phyloP scores from a whole-genome alignment of 139 green algal genomes.

The Tetradesmus obliquus region DNA sequence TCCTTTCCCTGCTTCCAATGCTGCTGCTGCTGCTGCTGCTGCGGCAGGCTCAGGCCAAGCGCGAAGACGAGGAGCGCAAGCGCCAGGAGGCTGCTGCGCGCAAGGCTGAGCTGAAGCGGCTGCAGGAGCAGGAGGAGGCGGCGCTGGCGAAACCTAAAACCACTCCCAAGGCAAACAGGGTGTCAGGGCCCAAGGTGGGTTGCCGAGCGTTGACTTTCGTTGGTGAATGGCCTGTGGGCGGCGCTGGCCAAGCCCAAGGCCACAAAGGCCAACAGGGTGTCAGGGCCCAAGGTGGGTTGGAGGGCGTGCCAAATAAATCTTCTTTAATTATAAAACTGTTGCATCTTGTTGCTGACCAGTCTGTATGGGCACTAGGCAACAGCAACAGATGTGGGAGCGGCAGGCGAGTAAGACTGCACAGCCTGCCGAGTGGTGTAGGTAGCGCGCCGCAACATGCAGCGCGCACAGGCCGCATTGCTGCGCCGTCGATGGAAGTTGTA shows the following conservation, averaged over 20 bases:
- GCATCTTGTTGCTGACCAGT: not conserved
- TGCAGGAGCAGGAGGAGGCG: conserved; percentile 74
- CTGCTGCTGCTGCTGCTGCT: not conserved
- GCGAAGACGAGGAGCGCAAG: conserved; percentile 73
- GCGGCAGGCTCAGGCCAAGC: conserved; percentile 64
- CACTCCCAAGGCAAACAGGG: conserved; percentile 55
- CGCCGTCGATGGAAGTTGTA: no score
- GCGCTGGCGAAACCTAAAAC: conserved; percentile 57
- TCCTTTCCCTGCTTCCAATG: not conserved
- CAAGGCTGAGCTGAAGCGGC: conserved; percentile 73
- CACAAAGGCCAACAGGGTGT: no score
- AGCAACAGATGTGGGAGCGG: no score
- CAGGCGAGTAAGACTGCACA: not conserved
- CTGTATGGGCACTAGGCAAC: no score
- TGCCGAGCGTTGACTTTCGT: not conserved
- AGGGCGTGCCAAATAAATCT: no score
- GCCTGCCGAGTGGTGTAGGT: no score
- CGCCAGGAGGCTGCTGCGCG: conserved; percentile 57
- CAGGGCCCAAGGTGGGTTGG: no score
- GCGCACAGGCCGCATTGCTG: no score
- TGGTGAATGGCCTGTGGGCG: no score
- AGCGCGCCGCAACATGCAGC: no score
- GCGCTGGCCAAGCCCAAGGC: no score
- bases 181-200: conserved; percentile 40
- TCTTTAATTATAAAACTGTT: no score